Percentiles rank a stretch among this genome's conserved stretches.
These are phyloP conservation scores for Panellus pusillus DNA, from an alignment of 768 basidiomycete genomes.

Conservation along the genomic window DNA sequence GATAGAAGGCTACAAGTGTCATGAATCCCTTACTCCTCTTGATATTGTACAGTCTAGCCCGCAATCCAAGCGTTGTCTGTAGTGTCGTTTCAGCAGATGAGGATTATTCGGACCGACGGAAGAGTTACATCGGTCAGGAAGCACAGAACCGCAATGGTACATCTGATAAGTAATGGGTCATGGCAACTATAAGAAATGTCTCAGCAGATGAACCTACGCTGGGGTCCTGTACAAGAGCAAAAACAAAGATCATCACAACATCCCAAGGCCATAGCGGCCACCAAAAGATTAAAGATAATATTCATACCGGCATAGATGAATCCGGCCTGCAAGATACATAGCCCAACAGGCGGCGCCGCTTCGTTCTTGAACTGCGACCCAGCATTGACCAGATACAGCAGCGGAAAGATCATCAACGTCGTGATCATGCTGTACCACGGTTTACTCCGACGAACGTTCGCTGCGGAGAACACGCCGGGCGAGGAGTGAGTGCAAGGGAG, in stretches of 20 bases:
- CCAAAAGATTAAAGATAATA: not conserved
- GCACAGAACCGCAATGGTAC: conserved; percentile 3
- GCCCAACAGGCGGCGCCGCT: conserved; percentile 5
- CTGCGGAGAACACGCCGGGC: not conserved
- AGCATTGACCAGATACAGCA: conserved; percentile 11
- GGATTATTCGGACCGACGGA: not conserved
- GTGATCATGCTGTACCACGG: conserved; percentile 12
- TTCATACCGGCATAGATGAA: conserved; percentile 12
- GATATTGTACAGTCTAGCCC: not conserved
- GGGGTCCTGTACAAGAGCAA: no score
- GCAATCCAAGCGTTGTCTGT: conserved; percentile 6
- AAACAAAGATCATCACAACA: not conserved
- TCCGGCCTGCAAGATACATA: conserved; percentile 11
- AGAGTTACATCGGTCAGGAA: conserved; percentile 7
- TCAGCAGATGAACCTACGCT: not conserved
- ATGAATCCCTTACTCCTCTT: not conserved
- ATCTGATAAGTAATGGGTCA: not conserved
- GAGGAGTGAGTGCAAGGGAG: conserved; percentile 1
- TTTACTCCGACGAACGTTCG: conserved; percentile 8
- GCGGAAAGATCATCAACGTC: conserved; percentile 12
- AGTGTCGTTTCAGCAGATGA: not conserved
- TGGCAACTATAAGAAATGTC: not conserved
- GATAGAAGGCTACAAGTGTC: not conserved
- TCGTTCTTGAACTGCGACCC: conserved; percentile 6
- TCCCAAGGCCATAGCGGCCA: no score